phyloP scores from a whole-genome alignment of 768 basidiomycete species.

The Tremella yokohamensis region DNA sequence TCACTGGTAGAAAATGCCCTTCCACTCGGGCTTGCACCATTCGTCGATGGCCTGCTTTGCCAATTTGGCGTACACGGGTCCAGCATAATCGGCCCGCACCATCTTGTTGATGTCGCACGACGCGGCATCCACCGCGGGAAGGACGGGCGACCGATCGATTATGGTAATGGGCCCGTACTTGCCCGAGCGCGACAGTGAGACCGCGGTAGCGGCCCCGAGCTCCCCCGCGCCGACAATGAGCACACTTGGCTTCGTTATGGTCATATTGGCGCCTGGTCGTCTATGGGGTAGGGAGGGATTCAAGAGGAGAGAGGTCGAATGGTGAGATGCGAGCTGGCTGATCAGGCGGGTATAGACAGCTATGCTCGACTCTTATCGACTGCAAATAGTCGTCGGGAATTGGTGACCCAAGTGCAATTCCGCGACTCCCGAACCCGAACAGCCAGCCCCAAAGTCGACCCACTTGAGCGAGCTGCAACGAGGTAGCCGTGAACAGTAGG shows the following conservation, averaged over 20 bases:
- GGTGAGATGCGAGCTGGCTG: too few relatives aligned
- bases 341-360: too few relatives aligned
- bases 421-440: too few relatives aligned
- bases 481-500: too few relatives aligned
- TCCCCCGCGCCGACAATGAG: slow-evolving; percentile 39
- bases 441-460: too few relatives aligned
- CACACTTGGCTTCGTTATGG: slow-evolving; percentile 18
- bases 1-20: slow-evolving; percentile 31
- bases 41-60: slow-evolving; percentile 34
- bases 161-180: slow-evolving; percentile 17
- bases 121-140: slow-evolving; percentile 44
- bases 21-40: slow-evolving; percentile 36
- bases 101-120: slow-evolving; percentile 49
- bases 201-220: slow-evolving; percentile 31
- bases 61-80: slow-evolving; percentile 34
- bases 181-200: slow-evolving; percentile 24
- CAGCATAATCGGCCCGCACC: slow-evolving; percentile 42
- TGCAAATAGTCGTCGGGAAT: too few relatives aligned
- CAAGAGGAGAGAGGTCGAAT: too few relatives aligned
- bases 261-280: too few relatives aligned
- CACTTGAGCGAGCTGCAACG: too few relatives aligned
- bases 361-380: too few relatives aligned
- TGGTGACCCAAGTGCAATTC: too few relatives aligned
- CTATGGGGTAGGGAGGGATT: too few relatives aligned
- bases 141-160: slow-evolving; percentile 37